phyloP scores from a whole-genome alignment of 257 asterid species.

The Verbascum thapsus region DNA sequence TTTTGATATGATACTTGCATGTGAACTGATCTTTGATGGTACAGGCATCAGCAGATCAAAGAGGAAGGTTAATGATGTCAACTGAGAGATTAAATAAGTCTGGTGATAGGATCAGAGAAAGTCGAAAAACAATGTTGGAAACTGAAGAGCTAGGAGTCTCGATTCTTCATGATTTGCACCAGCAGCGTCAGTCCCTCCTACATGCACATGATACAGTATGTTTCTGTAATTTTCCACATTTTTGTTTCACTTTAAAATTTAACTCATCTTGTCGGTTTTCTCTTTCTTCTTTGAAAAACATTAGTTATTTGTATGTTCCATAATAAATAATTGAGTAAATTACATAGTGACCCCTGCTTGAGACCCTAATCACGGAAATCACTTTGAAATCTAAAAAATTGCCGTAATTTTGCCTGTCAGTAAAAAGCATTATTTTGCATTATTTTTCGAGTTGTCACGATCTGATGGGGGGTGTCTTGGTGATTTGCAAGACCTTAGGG shows the following conservation, averaged over 20 bases:
- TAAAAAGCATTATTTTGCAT: too few species aligned
- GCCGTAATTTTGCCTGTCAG: too few species aligned
- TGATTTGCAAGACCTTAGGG: too few species aligned
- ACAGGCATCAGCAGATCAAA: conserved; percentile 61
- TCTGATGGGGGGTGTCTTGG: too few species aligned
- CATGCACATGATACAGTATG: conserved; percentile 44
- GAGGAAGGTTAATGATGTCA: conserved; percentile 57
- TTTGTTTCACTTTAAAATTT: background rate
- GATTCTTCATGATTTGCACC: conserved; percentile 53
- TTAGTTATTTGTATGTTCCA: background rate
- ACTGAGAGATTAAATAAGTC: conserved; percentile 55
- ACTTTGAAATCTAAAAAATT: too few species aligned
- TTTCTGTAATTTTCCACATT: background rate
- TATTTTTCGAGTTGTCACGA: too few species aligned
- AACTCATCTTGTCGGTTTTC: background rate
- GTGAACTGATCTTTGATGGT: conserved; percentile 7
- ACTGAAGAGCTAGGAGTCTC: conserved; percentile 61
- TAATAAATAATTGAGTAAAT: background rate
- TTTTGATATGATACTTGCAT: background rate
- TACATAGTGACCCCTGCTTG: too few species aligned
- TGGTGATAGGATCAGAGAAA: conserved; percentile 52
- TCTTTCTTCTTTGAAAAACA: background rate
- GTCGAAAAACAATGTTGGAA: conserved; percentile 61
- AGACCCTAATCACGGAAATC: too few species aligned
- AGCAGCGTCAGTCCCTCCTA: conserved; percentile 54